These are phyloP conservation scores for Pittosporum tobira DNA, from an alignment of 129 eudicot genomes.

Conservation along the genomic window DNA sequence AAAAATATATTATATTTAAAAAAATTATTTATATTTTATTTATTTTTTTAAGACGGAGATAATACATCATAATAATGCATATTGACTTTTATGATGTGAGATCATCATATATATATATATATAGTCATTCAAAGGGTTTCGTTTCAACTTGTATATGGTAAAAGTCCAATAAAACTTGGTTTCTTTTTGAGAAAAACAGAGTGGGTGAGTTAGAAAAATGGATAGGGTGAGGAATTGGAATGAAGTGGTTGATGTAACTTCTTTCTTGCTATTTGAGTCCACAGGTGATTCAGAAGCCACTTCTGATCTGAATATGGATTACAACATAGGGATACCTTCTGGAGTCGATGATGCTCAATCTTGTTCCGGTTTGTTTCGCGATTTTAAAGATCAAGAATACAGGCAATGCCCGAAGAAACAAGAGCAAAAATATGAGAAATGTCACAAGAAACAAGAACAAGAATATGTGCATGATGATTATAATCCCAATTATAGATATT, in stretches of 20 bases:
- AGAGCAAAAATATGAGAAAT: no score
- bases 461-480: conserved; percentile 6
- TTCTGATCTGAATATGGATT: conserved; percentile 3
- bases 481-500: conserved; percentile 14
- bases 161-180: neutral
- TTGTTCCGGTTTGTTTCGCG: conserved; percentile 7
- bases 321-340: neutral
- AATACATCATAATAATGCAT: no score
- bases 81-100: no score
- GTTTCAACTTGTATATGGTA: neutral
- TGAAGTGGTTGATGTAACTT: conserved; percentile 14
- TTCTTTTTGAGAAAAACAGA: neutral
- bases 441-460: neutral
- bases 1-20: no score
- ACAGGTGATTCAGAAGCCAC: conserved; percentile 29
- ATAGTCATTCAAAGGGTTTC: no score
- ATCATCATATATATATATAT: neutral
- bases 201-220: conserved; percentile 7
- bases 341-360: conserved; percentile 28
- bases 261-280: conserved; percentile 29
- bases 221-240: conserved; percentile 10
- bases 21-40: no score
- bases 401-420: conserved; percentile 30
- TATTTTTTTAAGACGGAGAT: no score
- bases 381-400: conserved; percentile 13